Conservation (phyloP, 805 yeast species). For the Myxozyma mucilagina region DNA sequence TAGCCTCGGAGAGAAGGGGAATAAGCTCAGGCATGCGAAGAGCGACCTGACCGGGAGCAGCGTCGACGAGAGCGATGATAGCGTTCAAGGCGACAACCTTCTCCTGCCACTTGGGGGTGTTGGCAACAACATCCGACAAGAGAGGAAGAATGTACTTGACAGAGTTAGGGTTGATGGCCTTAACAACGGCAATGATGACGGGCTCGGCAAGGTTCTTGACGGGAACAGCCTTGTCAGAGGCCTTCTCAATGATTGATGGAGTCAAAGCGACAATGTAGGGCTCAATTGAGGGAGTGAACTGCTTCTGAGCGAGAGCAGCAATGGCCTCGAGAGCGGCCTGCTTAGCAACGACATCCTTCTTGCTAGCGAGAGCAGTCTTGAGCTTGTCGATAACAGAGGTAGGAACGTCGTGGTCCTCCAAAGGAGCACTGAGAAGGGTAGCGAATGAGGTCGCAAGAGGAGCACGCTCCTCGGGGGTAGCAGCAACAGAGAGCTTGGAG, state of each 20-base stretch:
- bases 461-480: conserved; percentile 70
- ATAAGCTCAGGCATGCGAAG: conserved; percentile 99
- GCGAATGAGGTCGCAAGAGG: conserved; percentile 88
- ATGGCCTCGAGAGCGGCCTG: conserved; percentile 83
- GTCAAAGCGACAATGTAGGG: conserved; percentile 86
- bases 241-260: conserved; percentile 65
- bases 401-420: conserved; percentile 98
- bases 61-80: conserved; percentile 82
- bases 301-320: conserved; percentile 73
- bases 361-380: conserved; percentile 71
- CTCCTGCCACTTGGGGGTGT: conserved; percentile 92
- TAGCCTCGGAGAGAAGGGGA: conserved; percentile 97
- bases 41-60: conserved; percentile 94
- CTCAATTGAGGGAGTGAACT: conserved; percentile 88
- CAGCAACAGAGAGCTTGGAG: conserved; percentile 86
- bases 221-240: conserved; percentile 88
- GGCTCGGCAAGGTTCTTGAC: conserved; percentile 70
- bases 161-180: conserved; percentile 87
- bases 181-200: conserved; percentile 76
- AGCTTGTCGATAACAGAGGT: conserved; percentile 78
- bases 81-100: conserved; percentile 88
- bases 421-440: conserved; percentile 91
- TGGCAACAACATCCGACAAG: conserved; percentile 63
- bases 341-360: conserved; percentile 67
- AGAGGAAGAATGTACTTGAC: conserved; percentile 87